These are phyloP conservation scores for Spiraea crenata DNA, from an alignment of 331 rosid genomes.

Conservation along the genomic window DNA sequence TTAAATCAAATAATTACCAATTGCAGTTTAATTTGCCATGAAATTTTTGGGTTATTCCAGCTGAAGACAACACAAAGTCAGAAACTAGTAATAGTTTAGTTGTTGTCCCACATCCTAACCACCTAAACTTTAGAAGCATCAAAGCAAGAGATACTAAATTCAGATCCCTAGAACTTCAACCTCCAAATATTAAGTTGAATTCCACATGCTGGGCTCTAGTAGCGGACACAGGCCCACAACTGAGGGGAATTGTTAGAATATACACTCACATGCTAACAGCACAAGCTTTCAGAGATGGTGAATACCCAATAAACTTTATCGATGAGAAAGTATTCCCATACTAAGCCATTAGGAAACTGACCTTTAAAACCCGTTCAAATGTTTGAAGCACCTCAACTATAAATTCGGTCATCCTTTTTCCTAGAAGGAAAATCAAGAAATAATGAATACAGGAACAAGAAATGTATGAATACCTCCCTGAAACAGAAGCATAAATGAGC, in stretches of 20 bases:
- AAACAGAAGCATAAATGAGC: neutral
- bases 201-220: neutral
- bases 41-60: neutral
- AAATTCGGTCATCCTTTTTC: slow-evolving; percentile 52
- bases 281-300: neutral
- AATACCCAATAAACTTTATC: neutral
- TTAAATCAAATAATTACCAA: neutral
- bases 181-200: neutral
- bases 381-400: slow-evolving; percentile 75
- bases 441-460: slow-evolving; percentile 13
- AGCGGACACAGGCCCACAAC: neutral
- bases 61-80: neutral
- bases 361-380: slow-evolving; percentile 71
- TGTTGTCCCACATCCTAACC: neutral
- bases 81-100: neutral
- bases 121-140: neutral
- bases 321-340: neutral
- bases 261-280: neutral
- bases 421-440: slow-evolving; percentile 40
- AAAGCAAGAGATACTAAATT: too few species aligned
- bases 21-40: neutral
- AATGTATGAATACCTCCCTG: slow-evolving; percentile 10
- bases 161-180: neutral
- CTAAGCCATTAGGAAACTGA: slow-evolving; percentile 26
- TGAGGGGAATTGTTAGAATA: neutral